Percentiles rank a stretch among this genome's conserved stretches.
phyloP scores from a whole-genome alignment of 768 basidiomycete genomes.

The Russula vinacea region DNA sequence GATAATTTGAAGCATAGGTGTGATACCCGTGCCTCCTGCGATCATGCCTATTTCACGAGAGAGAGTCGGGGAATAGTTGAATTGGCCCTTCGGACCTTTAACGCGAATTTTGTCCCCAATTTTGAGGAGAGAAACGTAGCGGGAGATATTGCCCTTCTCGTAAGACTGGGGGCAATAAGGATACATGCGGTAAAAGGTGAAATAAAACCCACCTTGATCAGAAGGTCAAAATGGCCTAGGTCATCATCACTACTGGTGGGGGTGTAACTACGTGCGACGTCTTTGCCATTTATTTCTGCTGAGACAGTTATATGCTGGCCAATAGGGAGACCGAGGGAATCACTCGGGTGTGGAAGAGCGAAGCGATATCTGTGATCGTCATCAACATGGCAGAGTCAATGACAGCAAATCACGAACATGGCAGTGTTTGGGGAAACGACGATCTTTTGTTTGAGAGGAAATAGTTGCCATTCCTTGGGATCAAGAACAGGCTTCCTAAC shows the following conservation, averaged over 20 bases:
- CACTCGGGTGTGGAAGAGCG: constrained; percentile 66
- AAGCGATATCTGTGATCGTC: constrained; percentile 76
- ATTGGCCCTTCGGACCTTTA: constrained; percentile 96
- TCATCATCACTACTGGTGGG: constrained; percentile 93
- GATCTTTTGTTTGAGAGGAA: constrained; percentile 76
- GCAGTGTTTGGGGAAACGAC: constrained; percentile 94
- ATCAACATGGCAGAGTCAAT: constrained; percentile 9
- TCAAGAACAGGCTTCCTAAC: constrained; percentile 70
- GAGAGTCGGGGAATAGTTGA: constrained; percentile 73
- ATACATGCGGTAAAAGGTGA: background rate
- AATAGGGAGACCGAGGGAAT: constrained; percentile 88
- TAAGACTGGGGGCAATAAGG: constrained; percentile 60
- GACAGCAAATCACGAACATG: constrained; percentile 52
- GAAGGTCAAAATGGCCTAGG: constrained; percentile 89
- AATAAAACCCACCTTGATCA: constrained; percentile 74
- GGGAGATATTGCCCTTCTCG: constrained; percentile 96
- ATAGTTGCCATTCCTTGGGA: constrained; percentile 75
- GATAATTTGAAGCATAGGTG: constrained; percentile 98
- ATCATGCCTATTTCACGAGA: constrained; percentile 91
- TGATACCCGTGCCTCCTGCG: constrained; percentile 97
- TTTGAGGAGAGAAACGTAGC: constrained; percentile 74
- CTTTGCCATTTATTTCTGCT: constrained; percentile 89
- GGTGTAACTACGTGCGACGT: constrained; percentile 88
- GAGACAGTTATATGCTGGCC: constrained; percentile 94
- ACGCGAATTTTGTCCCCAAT: constrained; percentile 85